Percentiles rank a stretch among this genome's conserved stretches.
Conservation (phyloP, 2,329 filamentous ascomycete genomes). For the Pseudocercospora cruenta region DNA sequence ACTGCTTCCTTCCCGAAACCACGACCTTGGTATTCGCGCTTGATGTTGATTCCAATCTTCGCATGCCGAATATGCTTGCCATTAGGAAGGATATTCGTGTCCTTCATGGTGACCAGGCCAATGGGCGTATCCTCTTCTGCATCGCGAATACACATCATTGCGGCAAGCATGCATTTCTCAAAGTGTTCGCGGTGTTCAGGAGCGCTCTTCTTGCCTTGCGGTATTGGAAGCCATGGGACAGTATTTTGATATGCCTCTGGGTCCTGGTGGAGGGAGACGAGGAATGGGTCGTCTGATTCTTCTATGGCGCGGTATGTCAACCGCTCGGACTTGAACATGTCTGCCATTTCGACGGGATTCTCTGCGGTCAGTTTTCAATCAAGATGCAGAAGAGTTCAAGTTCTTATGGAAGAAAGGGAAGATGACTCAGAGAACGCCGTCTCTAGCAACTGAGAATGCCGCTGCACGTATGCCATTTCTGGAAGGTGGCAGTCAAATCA, state of each 20-base stretch:
- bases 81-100: background rate
- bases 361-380: background rate
- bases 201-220: constrained; percentile 1
- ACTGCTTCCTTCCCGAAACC: constrained; percentile 53
- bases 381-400: background rate
- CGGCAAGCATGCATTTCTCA: background rate
- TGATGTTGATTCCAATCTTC: constrained; percentile 5
- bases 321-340: background rate
- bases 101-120: background rate
- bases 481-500: background rate
- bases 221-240: background rate
- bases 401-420: background rate
- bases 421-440: background rate
- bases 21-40: constrained; percentile 36
- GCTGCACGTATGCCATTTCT: no score
- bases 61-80: background rate
- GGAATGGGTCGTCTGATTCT: constrained; percentile 5
- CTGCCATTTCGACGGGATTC: background rate
- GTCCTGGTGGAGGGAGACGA: constrained; percentile 7
- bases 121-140: background rate
- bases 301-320: constrained; percentile 9
- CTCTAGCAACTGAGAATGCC: background rate
- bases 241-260: constrained; percentile 6
- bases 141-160: background rate
- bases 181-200: background rate